Percentiles rank a stretch among this genome's conserved stretches.
Conservation (phyloP, 257 asterid genomes). For the Misopates orontium region DNA sequence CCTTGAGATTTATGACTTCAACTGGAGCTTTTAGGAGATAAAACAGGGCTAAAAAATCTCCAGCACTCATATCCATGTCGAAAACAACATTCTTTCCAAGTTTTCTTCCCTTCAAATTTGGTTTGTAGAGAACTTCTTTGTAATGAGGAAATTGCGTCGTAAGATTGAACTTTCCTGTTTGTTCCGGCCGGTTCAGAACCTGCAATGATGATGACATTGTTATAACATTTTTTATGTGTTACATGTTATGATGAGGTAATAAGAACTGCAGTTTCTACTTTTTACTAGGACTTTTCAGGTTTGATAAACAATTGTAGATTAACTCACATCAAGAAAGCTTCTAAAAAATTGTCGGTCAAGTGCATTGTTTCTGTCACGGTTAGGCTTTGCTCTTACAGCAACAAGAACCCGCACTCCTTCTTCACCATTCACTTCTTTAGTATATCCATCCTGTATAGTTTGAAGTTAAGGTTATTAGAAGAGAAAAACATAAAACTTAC, state of each 20-base stretch:
- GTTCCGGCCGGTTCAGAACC: conserved; percentile 60
- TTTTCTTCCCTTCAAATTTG: conserved; percentile 45
- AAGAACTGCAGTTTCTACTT: neutral
- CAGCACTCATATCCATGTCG: conserved; percentile 96
- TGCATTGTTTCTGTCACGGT: conserved; percentile 37
- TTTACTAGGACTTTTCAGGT: no score
- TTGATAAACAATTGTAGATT: no score
- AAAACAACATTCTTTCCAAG: conserved; percentile 70
- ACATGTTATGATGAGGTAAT: neutral
- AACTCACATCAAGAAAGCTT: conserved; percentile 72
- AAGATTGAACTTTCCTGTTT: conserved; percentile 66
- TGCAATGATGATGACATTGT: conserved; percentile 24
- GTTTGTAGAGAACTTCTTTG: conserved; percentile 51
- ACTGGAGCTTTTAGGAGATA: conserved; percentile 77
- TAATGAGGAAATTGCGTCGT: conserved; percentile 58
- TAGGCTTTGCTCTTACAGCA: conserved; percentile 79
- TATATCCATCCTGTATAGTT: conserved; percentile 68
- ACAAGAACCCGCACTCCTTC: conserved; percentile 70
- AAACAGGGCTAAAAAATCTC: conserved; percentile 84
- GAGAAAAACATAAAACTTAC: neutral
- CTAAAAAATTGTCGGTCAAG: conserved; percentile 55
- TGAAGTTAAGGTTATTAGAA: neutral
- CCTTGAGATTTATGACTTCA: conserved; percentile 75
- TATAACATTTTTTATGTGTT: neutral
- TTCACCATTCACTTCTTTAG: conserved; percentile 46